Conservation (phyloP, 2,329 filamentous ascomycete species). For the Furcasterigmium sp. region DNA sequence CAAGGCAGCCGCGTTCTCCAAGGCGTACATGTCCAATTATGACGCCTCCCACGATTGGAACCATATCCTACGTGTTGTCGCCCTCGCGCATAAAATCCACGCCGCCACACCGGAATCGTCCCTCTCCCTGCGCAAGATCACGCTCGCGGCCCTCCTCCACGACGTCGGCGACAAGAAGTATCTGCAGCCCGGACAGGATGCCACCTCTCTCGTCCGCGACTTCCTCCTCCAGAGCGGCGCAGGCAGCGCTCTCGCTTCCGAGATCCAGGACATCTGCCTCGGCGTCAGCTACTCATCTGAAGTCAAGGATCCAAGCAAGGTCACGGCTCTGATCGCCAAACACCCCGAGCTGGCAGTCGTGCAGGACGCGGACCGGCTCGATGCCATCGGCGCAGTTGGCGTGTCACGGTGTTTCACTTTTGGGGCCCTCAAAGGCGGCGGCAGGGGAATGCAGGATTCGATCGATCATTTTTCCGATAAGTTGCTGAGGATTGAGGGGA, state of each 20-base stretch:
- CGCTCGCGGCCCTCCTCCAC: slow-evolving; percentile 72
- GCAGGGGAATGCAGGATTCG: slow-evolving; percentile 50
- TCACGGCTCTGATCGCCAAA: slow-evolving; percentile 53
- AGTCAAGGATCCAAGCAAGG: slow-evolving; percentile 54
- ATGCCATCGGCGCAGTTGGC: slow-evolving; percentile 83
- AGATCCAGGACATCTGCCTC: slow-evolving; percentile 66
- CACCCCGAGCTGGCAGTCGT: slow-evolving; percentile 78
- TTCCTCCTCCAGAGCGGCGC: slow-evolving; percentile 55
- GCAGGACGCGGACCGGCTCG: slow-evolving; percentile 89
- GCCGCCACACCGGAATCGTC: slow-evolving; percentile 16
- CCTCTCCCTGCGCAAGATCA: slow-evolving; percentile 51
- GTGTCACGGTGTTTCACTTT: slow-evolving; percentile 75
- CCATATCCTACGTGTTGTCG: slow-evolving; percentile 75
- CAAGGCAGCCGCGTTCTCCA: slow-evolving; percentile 56
- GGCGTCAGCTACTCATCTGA: slow-evolving; percentile 78
- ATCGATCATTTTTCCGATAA: slow-evolving; percentile 76
- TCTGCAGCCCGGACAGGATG: slow-evolving; percentile 49
- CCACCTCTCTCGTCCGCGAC: slow-evolving; percentile 47
- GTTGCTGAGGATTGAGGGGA: slow-evolving; percentile 56
- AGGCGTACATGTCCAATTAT: slow-evolving; percentile 69
- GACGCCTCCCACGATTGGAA: slow-evolving; percentile 86
- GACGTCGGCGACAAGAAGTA: slow-evolving; percentile 90
- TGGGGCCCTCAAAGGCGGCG: slow-evolving; percentile 57
- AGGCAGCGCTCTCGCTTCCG: slow-evolving; percentile 50
- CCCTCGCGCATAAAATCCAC: slow-evolving; percentile 64